These are phyloP conservation scores for Porcisia deanei DNA, from an alignment of 208 protist genomes.

Conservation along the genomic window DNA sequence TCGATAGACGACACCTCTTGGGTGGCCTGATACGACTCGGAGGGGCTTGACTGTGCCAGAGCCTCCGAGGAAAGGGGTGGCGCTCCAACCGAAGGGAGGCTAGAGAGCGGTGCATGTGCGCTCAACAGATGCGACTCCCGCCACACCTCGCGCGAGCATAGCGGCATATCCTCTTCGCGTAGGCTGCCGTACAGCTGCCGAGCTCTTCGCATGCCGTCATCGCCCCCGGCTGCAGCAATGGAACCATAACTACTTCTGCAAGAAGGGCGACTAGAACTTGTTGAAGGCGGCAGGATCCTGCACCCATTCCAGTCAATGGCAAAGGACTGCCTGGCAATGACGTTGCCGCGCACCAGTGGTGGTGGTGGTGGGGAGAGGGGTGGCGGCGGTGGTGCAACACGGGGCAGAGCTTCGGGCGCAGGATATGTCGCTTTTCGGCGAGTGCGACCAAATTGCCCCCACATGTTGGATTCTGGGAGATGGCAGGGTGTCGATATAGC, in stretches of 20 bases:
- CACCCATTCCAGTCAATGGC: constrained; percentile 42
- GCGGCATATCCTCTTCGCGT: neutral
- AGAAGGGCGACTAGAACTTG: constrained; percentile 45
- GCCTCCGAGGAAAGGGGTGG: constrained; percentile 1
- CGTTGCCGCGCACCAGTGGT: constrained; percentile 55
- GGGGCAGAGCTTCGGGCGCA: neutral
- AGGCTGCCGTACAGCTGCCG: constrained; percentile 8
- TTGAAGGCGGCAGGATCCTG: constrained; percentile 46
- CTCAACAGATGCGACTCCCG: neutral
- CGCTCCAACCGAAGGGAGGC: neutral
- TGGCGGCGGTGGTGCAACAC: neutral
- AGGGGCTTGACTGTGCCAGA: neutral
- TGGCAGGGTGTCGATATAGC: neutral
- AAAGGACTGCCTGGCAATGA: constrained; percentile 43
- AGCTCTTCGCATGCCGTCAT: neutral
- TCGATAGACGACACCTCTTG: neutral
- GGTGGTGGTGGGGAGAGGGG: neutral
- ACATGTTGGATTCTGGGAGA: neutral
- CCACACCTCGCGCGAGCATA: neutral
- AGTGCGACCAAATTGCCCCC: neutral
- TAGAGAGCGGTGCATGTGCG: neutral
- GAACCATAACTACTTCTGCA: constrained; percentile 14
- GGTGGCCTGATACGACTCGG: neutral
- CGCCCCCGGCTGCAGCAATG: neutral
- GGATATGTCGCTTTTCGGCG: neutral